Percentiles rank a stretch among this genome's conserved stretches.
Evolutionary conservation across 768 basidiomycete genomes (phyloP).

Genomic region (Saitozyma sp.): DNA sequence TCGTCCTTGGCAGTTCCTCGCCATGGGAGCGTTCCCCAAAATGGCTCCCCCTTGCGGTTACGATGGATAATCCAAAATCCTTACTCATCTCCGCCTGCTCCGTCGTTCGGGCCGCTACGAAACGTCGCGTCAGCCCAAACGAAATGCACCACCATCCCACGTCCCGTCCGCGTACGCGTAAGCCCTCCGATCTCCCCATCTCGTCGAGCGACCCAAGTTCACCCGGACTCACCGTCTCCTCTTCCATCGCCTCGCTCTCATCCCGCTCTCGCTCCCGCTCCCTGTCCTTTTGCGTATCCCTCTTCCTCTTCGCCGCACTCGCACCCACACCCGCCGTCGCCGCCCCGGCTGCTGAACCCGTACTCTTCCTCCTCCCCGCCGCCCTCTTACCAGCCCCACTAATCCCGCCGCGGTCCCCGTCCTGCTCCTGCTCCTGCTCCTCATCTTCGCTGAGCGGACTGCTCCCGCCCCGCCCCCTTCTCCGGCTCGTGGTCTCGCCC

Average conservation of each 20-base stretch:
- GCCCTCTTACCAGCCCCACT: no score
- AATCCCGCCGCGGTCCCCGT: no score
- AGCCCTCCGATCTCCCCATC: not conserved
- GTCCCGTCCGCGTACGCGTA: not conserved
- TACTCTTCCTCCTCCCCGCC: no score
- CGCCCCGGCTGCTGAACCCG: no score
- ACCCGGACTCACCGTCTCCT: not conserved
- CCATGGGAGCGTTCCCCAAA: no score
- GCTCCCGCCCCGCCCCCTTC: not conserved
- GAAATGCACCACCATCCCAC: not conserved
- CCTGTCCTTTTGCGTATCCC: not conserved
- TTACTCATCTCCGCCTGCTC: not conserved
- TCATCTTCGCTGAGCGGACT: conserved; percentile 15
- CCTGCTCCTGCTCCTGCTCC: conserved; percentile 20
- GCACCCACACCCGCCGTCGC: no score
- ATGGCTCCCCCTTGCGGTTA: not conserved
- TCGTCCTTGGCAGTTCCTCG: not conserved
- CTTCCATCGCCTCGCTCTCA: not conserved
- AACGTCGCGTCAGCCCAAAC: not conserved
- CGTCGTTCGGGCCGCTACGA: not conserved
- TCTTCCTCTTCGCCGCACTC: no score
- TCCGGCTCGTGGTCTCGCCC: not conserved
- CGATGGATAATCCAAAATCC: not conserved
- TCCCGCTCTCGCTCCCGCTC: conserved; percentile 12
- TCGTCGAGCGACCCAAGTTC: not conserved